Conservation (phyloP, 1,139 yeast genomes). For the Sugiyamaella xylanicola region DNA sequence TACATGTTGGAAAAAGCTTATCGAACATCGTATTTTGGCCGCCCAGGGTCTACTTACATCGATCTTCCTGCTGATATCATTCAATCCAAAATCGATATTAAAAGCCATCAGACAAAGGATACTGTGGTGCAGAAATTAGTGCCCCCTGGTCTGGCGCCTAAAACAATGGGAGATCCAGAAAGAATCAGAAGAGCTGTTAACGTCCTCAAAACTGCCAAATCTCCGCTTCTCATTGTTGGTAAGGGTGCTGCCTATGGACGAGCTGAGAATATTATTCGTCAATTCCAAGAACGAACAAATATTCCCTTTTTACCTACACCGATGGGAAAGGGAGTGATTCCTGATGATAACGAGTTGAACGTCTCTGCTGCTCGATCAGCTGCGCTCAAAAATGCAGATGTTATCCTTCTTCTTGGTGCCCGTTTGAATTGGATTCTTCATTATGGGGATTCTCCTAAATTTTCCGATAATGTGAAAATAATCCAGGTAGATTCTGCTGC, state of each 20-base stretch:
- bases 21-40: conserved; percentile 50
- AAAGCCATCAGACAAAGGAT: conserved; percentile 10
- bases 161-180: conserved; percentile 46
- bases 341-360: conserved; percentile 51
- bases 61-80: conserved; percentile 66
- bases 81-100: conserved; percentile 37
- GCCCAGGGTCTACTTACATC: conserved; percentile 60
- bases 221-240: conserved; percentile 62
- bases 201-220: conserved; percentile 42
- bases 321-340: conserved; percentile 71
- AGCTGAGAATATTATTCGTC: conserved; percentile 46
- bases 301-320: conserved; percentile 68
- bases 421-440: conserved; percentile 70
- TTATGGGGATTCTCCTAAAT: conserved; percentile 59
- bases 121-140: conserved; percentile 17
- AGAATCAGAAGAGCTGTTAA: conserved; percentile 45
- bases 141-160: conserved; percentile 44
- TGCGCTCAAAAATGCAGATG: conserved; percentile 57
- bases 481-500: conserved; percentile 58
- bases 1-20: conserved; percentile 53
- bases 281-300: conserved; percentile 46
- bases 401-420: conserved; percentile 60
- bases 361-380: conserved; percentile 62
- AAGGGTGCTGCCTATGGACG: conserved; percentile 58
- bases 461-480: conserved; percentile 48